Evolutionary conservation across 345 rosid genomes (phyloP), one percentile per base, ranked within the genome.

Genomic region (Eucalyptus microcorys): DNA sequence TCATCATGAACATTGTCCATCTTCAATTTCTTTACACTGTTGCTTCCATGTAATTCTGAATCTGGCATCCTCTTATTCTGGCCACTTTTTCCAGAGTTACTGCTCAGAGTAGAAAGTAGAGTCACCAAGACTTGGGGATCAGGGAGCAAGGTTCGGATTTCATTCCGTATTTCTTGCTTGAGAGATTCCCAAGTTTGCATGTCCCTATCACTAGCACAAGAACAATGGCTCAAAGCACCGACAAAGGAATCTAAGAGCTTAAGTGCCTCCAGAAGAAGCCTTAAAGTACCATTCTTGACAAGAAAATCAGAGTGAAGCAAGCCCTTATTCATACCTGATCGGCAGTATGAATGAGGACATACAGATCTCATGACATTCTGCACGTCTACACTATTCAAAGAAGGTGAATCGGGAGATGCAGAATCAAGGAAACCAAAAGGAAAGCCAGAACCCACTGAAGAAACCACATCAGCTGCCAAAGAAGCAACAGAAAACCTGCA

Each of bases 401-500:
- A 85, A 90, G 91, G 91, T 86, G 93, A 90, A 91, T 92, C 90
- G 27, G 87, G 88, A 80, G 90, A 93, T 86, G 89, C 88, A 83
- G 91, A 89, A 92, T 90, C 90, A 86, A 94, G 94, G 93, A 96
- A 96, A 92, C 91, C 92, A 89, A 95, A 93, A 59, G 95, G 95
- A 89, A 45, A 87, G 80, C 92, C 95, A 61, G 47, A 81, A 88
- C 95, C 92, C 87, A 95, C 95, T 49, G 95, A 90, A 32, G 96
- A 93, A 49, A 97, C 92, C 94, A 97, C 91, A 87, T 93, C 88
- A 90, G 99, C 98, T 89, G 97, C 98, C 92, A 98, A 92, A 89
- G 96, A 93, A 96, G 96, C 93, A 87, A 90, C 89, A 92, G 96
- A 92, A 93, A 93, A 91, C 99, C 99, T 98, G 98, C 96, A 93